Percentiles rank a stretch among this genome's conserved stretches.
Evolutionary conservation across 768 basidiomycete species (phyloP).

Genomic region (Sporobolomyces phaffii): DNA sequence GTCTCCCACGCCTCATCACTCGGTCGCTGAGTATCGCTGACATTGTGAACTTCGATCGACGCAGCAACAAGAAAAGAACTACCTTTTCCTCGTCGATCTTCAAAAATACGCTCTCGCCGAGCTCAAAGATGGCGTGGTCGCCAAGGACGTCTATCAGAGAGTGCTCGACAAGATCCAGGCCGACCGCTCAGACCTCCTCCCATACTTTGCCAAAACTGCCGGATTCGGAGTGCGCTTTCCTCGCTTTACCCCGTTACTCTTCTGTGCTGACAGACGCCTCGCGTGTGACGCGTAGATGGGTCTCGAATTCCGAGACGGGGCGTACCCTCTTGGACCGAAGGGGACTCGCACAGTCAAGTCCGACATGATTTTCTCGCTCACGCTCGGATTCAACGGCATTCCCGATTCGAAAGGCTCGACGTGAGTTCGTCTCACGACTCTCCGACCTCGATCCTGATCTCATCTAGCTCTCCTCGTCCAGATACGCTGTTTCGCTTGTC

Average conservation of each 20-base stretch:
- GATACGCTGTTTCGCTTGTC: slow-evolving; percentile 78
- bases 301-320: slow-evolving; percentile 85
- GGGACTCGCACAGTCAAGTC: slow-evolving; percentile 64
- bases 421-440: slow-evolving; percentile 49
- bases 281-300: slow-evolving; percentile 78
- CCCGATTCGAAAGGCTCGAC: slow-evolving; percentile 63
- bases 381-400: slow-evolving; percentile 77
- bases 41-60: neutral
- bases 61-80: slow-evolving; percentile 87
- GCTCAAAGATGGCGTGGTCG: slow-evolving; percentile 70
- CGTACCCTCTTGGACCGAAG: slow-evolving; percentile 75
- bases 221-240: slow-evolving; percentile 69
- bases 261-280: too few species aligned
- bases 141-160: slow-evolving; percentile 75
- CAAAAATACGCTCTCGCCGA: slow-evolving; percentile 67
- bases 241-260: neutral
- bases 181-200: slow-evolving; percentile 75
- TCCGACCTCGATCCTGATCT: neutral
- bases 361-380: slow-evolving; percentile 79
- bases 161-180: slow-evolving; percentile 64
- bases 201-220: slow-evolving; percentile 76
- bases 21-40: neutral
- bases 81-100: slow-evolving; percentile 67
- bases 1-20: slow-evolving; percentile 10
- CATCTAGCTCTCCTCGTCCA: slow-evolving; percentile 43